Conservation (phyloP, 2,329 filamentous ascomycete species). For the Ramularia collo-cygni region DNA sequence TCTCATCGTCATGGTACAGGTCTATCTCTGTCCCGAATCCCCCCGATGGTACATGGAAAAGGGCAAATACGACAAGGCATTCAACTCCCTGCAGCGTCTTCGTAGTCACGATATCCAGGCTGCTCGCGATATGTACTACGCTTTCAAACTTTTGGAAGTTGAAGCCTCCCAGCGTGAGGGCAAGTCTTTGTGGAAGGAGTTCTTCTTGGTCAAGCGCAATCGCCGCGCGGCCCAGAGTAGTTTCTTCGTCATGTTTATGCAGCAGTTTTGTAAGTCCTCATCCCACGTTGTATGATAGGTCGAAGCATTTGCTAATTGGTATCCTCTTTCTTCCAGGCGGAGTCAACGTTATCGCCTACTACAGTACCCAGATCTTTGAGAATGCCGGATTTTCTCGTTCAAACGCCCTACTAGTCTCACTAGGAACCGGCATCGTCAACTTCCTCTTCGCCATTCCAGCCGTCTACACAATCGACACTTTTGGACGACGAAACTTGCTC, state of each 20-base stretch:
- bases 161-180: constrained; percentile 30
- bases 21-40: constrained; percentile 40
- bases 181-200: constrained; percentile 34
- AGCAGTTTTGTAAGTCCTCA: constrained; percentile 26
- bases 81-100: constrained; percentile 28
- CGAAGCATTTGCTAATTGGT: constrained; percentile 3
- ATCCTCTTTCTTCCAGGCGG: too few species aligned
- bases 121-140: constrained; percentile 37
- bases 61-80: constrained; percentile 32
- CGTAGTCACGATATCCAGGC: constrained; percentile 33
- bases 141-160: constrained; percentile 29
- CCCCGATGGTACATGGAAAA: constrained; percentile 35
- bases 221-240: constrained; percentile 28
- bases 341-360: constrained; percentile 29
- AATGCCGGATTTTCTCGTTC: constrained; percentile 20
- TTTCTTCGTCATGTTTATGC: constrained; percentile 31
- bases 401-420: constrained; percentile 25
- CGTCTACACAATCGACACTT: constrained; percentile 39
- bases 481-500: constrained; percentile 39
- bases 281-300: constrained; percentile 1
- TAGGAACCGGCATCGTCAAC: constrained; percentile 29
- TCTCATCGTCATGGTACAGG: constrained; percentile 26
- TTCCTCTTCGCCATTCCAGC: constrained; percentile 19
- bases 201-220: constrained; percentile 28
- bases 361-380: constrained; percentile 25